Evolutionary conservation across 345 rosid genomes (phyloP).

Genomic region (Melaleuca alternifolia): DNA sequence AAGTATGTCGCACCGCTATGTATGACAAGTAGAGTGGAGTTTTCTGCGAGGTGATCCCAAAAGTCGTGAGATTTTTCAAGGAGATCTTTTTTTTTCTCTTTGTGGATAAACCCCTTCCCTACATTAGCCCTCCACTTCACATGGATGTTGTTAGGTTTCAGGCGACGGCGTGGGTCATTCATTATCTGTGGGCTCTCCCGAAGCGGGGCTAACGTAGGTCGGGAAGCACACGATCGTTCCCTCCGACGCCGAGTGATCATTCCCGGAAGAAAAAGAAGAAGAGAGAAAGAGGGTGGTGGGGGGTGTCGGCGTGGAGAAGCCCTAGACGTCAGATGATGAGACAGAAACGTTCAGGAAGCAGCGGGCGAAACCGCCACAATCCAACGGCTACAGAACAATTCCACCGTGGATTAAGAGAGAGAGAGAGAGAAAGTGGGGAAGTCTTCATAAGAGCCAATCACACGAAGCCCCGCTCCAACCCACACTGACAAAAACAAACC

Average conservation of each 20-base stretch:
- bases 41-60: too few species aligned
- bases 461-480: neutral
- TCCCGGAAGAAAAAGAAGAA: too few species aligned
- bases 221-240: neutral
- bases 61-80: neutral
- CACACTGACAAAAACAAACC: neutral
- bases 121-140: neutral
- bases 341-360: neutral
- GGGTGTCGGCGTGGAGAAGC: neutral
- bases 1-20: too few species aligned
- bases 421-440: neutral
- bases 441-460: neutral
- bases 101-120: neutral
- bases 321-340: neutral
- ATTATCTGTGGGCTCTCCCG: neutral
- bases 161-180: too few species aligned
- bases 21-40: too few species aligned
- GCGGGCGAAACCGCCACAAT: neutral
- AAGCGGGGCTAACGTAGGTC: neutral
- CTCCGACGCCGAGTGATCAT: neutral
- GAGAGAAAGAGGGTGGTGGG: fast-evolving
- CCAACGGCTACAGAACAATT: neutral
- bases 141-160: neutral
- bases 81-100: neutral
- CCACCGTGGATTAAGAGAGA: neutral